Percentiles rank a stretch among this genome's conserved stretches.
Conservation (phyloP, 805 yeast genomes). For the Kazachstania bromeliacearum region DNA sequence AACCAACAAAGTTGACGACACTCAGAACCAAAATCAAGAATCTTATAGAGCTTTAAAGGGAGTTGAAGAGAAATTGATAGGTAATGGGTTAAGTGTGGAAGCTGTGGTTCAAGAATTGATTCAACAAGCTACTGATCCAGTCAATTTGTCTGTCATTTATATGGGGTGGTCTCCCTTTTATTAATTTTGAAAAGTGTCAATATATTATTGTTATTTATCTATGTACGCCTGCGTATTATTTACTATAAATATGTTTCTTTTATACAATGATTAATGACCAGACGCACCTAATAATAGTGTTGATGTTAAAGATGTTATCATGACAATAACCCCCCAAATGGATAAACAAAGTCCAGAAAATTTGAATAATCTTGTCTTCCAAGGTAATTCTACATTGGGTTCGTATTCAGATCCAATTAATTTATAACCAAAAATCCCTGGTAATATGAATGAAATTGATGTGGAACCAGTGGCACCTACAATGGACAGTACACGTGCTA, state of each 20-base stretch:
- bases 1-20: conserved; percentile 2
- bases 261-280: conserved; percentile 12
- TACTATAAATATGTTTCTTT: too few species aligned
- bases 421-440: conserved; percentile 62
- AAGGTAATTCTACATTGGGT: conserved; percentile 12
- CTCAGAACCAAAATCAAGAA: conserved; percentile 53
- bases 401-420: conserved; percentile 19
- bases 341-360: conserved; percentile 32
- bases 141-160: conserved; percentile 64
- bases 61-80: conserved; percentile 60
- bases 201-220: background rate
- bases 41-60: conserved; percentile 70
- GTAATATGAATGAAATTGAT: conserved; percentile 64
- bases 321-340: conserved; percentile 43
- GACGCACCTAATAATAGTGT: conserved; percentile 25
- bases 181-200: conserved; percentile 18
- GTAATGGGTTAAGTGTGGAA: conserved; percentile 64
- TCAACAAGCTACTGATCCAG: conserved; percentile 59
- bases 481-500: conserved; percentile 59
- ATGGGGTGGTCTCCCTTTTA: conserved; percentile 81
- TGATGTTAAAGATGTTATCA: conserved; percentile 42
- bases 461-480: conserved; percentile 84
- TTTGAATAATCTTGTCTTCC: conserved; percentile 28
- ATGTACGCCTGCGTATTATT: background rate
- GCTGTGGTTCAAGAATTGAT: conserved; percentile 78